These are phyloP conservation scores for Phytophthora brassicae DNA, from an alignment of 352 stramenopile species.

Conservation along the genomic window DNA sequence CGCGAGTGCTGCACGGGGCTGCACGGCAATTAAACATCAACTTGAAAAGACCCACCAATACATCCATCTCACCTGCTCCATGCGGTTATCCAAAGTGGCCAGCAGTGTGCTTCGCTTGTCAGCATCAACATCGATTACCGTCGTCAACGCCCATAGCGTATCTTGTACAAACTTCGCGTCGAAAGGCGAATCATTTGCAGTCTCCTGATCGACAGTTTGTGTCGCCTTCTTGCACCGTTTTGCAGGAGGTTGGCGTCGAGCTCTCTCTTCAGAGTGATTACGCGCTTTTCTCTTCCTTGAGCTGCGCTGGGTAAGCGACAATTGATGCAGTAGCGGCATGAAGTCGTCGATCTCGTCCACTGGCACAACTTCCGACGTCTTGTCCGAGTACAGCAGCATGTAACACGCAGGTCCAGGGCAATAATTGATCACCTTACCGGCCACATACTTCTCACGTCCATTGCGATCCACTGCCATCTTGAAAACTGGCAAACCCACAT, in stretches of 20 bases:
- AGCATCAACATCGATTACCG: not conserved
- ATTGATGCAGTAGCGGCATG: slow-evolving; percentile 10
- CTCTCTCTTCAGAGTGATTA: not conserved
- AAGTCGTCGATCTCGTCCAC: slow-evolving; percentile 19
- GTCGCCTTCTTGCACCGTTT: not conserved
- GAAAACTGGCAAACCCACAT: slow-evolving; percentile 13
- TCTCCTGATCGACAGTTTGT: not conserved
- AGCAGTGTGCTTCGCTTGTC: slow-evolving; percentile 1
- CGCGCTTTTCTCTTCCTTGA: not conserved
- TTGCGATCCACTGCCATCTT: slow-evolving; percentile 5
- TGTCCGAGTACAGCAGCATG: slow-evolving; percentile 17
- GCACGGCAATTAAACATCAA: not conserved
- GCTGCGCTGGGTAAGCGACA: not conserved
- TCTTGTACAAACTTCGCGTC: slow-evolving; percentile 6
- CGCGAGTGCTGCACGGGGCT: slow-evolving; percentile 17
- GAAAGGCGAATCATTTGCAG: not conserved
- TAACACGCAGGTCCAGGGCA: slow-evolving; percentile 3
- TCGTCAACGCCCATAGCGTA: slow-evolving; percentile 10
- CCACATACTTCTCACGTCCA: slow-evolving; percentile 6
- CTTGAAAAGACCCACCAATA: not conserved
- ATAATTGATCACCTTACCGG: slow-evolving; percentile 13
- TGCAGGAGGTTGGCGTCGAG: not conserved
- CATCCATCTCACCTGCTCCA: slow-evolving; percentile 9
- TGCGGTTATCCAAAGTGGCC: slow-evolving; percentile 1
- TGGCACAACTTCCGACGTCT: slow-evolving; percentile 13